These are phyloP conservation scores for Rubroboletus satanas DNA, from an alignment of 768 basidiomycete genomes.

Conservation along the genomic window DNA sequence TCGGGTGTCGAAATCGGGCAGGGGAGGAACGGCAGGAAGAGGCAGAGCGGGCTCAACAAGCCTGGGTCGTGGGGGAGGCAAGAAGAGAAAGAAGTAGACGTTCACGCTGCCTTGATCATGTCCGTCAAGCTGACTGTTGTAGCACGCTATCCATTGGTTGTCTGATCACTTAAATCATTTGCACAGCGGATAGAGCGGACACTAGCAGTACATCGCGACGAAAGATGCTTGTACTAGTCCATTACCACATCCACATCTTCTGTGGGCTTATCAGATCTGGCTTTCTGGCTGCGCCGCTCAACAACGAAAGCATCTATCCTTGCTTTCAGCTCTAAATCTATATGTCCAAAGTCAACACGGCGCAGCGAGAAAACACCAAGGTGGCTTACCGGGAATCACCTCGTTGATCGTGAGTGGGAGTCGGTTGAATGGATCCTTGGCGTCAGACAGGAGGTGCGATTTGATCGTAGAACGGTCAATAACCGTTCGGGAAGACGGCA, in stretches of 20 bases:
- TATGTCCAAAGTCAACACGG: slow-evolving; percentile 7
- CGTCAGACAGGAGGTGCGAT: slow-evolving; percentile 86
- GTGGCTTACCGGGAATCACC: slow-evolving; percentile 64
- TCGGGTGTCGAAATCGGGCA: slow-evolving; percentile 23
- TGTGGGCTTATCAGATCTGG: slow-evolving; percentile 13
- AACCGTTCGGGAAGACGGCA: slow-evolving; percentile 77
- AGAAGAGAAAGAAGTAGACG: slow-evolving; percentile 33
- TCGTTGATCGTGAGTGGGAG: slow-evolving; percentile 75
- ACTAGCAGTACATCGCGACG: slow-evolving; percentile 8
- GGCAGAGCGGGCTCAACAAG: slow-evolving; percentile 24
- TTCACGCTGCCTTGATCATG: background rate
- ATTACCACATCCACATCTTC: slow-evolving; percentile 32
- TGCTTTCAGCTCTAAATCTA: slow-evolving; percentile 67
- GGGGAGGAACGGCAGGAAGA: slow-evolving; percentile 25
- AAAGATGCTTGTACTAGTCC: slow-evolving; percentile 12
- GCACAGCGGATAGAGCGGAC: background rate
- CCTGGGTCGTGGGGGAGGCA: slow-evolving; percentile 24
- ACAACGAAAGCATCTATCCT: slow-evolving; percentile 69
- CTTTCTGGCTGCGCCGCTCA: slow-evolving; percentile 48
- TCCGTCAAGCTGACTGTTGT: background rate
- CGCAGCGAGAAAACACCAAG: background rate
- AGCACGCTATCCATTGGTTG: background rate
- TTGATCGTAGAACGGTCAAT: slow-evolving; percentile 93
- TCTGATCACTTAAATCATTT: slow-evolving; percentile 3
- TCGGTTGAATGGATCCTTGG: slow-evolving; percentile 95